Percentiles rank a stretch among this genome's conserved stretches.
Evolutionary conservation across 1,139 yeast genomes (phyloP).

Genomic region (Meyerozyma sp.): DNA sequence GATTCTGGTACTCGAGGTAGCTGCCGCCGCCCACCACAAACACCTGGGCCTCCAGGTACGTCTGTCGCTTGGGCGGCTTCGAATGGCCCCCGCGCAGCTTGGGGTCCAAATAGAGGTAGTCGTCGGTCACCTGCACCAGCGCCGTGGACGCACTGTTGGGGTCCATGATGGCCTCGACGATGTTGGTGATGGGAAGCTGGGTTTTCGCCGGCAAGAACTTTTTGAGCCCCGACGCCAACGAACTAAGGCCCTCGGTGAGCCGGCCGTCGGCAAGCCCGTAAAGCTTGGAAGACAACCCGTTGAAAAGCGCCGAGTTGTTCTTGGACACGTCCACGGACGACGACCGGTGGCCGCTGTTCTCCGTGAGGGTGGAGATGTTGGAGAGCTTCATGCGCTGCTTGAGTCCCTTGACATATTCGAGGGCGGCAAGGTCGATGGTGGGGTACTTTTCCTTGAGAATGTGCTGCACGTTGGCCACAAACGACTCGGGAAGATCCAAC

Average conservation of each 20-base stretch:
- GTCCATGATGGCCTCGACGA: constrained; percentile 88
- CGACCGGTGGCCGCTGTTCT: constrained; percentile 7
- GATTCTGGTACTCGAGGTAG: constrained; percentile 86
- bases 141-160: constrained; percentile 62
- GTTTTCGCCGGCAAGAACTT: constrained; percentile 84
- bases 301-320: constrained; percentile 59
- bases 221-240: constrained; percentile 82
- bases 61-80: constrained; percentile 80
- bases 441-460: constrained; percentile 52
- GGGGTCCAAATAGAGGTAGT: constrained; percentile 87
- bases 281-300: constrained; percentile 71
- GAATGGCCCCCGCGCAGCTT: constrained; percentile 85
- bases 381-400: constrained; percentile 74
- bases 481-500: constrained; percentile 59
- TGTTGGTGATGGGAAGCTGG: constrained; percentile 81
- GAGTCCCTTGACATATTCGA: constrained; percentile 69
- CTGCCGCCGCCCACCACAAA: constrained; percentile 97
- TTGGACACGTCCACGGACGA: constrained; percentile 7
- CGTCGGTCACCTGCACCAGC: constrained; percentile 70
- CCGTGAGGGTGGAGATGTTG: constrained; percentile 33
- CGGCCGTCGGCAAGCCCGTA: constrained; percentile 85
- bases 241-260: constrained; percentile 73
- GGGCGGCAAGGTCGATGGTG: constrained; percentile 57
- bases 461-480: constrained; percentile 59
- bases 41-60: constrained; percentile 76